Percentiles rank a stretch among this genome's conserved stretches.
Evolutionary conservation across 768 basidiomycete species (phyloP).

Genomic region (Leccinum olivaceopallidum): DNA sequence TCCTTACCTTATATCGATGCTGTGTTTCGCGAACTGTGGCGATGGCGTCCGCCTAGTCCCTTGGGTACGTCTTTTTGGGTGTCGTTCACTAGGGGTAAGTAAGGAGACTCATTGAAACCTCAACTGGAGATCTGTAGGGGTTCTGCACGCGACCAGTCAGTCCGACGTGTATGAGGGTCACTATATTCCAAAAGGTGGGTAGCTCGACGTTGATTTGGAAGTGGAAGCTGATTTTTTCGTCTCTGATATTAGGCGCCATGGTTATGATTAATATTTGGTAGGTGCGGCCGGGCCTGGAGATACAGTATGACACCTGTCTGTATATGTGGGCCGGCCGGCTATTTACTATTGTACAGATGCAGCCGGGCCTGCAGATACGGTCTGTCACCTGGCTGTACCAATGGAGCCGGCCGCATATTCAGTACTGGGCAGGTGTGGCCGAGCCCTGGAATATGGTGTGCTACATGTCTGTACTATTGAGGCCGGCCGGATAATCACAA

Average conservation of each 20-base stretch:
- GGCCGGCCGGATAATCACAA: no score
- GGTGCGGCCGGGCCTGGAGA: background rate
- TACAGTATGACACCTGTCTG: no score
- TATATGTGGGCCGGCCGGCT: no score
- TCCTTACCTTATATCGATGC: conserved; percentile 30
- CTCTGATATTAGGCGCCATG: background rate
- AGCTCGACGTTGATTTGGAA: no score
- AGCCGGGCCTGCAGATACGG: no score
- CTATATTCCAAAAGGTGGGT: conserved; percentile 22
- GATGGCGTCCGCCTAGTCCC: conserved; percentile 22
- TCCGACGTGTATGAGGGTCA: conserved; percentile 23
- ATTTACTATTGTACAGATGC: no score
- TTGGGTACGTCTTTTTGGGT: conserved; percentile 6
- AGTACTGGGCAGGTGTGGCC: no score
- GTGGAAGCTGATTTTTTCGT: background rate
- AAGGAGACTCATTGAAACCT: background rate
- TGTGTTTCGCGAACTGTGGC: conserved; percentile 24
- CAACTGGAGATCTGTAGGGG: background rate
- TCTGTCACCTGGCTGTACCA: no score
- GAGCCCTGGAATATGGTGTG: no score
- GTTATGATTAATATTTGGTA: conserved; percentile 5
- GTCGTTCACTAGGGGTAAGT: background rate
- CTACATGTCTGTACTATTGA: no score
- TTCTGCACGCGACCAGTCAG: conserved; percentile 16
- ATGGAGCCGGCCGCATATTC: no score